phyloP scores from a whole-genome alignment of 2,329 filamentous ascomycete species.

The Fusarium longipes region DNA sequence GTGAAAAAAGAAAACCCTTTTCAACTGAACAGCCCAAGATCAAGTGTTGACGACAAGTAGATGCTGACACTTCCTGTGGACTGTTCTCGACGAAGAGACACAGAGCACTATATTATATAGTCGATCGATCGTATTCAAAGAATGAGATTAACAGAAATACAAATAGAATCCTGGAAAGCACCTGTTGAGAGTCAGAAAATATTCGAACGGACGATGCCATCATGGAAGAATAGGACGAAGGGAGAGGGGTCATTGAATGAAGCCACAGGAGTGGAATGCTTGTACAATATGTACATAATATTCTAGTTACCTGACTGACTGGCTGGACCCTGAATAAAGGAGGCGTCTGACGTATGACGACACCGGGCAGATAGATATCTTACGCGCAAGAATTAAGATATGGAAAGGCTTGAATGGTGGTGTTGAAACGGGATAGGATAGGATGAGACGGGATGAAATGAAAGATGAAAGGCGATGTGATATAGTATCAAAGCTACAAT shows the following conservation, averaged over 20 bases:
- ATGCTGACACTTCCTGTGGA: background rate
- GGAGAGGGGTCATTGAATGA: conserved; percentile 20
- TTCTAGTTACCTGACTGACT: conserved; percentile 14
- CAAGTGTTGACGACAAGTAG: background rate
- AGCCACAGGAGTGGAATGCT: conserved; percentile 2
- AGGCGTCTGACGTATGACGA: background rate
- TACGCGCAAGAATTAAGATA: conserved; percentile 2
- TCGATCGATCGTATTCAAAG: background rate
- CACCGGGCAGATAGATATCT: background rate
- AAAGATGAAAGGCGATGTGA: background rate
- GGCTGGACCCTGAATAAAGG: background rate
- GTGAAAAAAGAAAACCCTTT: background rate
- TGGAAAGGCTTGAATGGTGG: background rate
- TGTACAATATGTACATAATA: conserved; percentile 8
- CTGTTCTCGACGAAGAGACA: background rate
- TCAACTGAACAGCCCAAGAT: conserved; percentile 1
- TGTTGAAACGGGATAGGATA: background rate
- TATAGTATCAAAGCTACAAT: conserved; percentile 12
- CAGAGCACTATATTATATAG: background rate
- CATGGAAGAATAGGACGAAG: conserved; percentile 1
- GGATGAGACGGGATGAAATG: background rate
- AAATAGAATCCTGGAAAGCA: background rate
- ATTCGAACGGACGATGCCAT: background rate
- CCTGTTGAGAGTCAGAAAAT: background rate
- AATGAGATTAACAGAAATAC: background rate